Conservation (phyloP, 345 rosid species). For the Cardiospermum halicacabum region DNA sequence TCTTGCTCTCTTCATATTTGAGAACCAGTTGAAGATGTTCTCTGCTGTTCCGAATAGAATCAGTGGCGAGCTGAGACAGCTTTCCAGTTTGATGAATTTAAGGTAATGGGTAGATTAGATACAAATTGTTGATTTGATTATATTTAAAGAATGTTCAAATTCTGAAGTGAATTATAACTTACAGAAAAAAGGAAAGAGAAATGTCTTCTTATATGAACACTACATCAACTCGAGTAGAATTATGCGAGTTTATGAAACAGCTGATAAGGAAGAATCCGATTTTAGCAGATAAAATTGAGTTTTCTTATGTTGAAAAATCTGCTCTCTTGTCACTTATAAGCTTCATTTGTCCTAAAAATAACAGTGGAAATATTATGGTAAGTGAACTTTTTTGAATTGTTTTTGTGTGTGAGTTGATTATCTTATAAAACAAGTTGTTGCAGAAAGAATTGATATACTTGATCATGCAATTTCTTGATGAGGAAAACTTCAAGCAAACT, state of each 20-base stretch:
- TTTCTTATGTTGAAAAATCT: not conserved
- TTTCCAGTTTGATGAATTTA: conserved; percentile 3
- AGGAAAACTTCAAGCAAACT: conserved; percentile 32
- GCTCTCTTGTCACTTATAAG: not conserved
- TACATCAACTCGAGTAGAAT: conserved; percentile 8
- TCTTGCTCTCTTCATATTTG: not conserved
- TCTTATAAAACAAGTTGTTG: conserved; percentile 17
- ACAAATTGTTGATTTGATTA: not conserved
- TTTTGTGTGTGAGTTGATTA: not conserved
- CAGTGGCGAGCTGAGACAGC: not conserved
- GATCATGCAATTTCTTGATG: conserved; percentile 39
- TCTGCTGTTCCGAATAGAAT: not conserved
- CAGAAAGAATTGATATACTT: conserved; percentile 35
- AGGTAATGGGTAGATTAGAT: conserved; percentile 13
- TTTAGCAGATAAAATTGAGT: conserved; percentile 4
- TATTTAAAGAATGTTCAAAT: not conserved
- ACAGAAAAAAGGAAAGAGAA: conserved; percentile 4
- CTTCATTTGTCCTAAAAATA: conserved; percentile 1
- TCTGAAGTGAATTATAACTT: not conserved
- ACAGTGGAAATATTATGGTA: not conserved
- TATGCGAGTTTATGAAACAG: not conserved
- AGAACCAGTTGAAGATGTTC: conserved; percentile 1
- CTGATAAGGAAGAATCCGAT: not conserved
- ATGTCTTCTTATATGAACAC: not conserved
- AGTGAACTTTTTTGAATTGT: not conserved